phyloP scores from a whole-genome alignment of 495 filamentous ascomycete genomes.

The Filosporella fistucella region DNA sequence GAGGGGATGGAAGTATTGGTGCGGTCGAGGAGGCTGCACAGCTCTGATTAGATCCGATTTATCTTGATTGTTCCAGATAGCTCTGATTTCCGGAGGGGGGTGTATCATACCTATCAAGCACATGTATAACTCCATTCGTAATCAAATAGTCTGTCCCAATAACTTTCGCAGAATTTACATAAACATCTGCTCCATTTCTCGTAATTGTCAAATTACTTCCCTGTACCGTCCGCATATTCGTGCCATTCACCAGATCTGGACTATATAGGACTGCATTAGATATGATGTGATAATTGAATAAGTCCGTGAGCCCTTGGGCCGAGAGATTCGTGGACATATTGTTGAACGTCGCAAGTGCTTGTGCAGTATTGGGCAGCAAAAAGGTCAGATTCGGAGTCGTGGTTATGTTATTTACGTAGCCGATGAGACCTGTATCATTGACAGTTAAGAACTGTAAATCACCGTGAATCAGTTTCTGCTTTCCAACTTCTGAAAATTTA shows the following conservation, averaged over 20 bases:
- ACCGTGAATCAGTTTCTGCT: not conserved
- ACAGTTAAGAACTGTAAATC: not conserved
- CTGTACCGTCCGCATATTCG: not conserved
- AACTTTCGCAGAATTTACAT: conserved; percentile 5
- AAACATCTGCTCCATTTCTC: not conserved
- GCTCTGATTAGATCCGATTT: not conserved
- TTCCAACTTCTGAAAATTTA: not conserved
- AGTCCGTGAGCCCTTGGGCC: not conserved
- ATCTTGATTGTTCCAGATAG: not conserved
- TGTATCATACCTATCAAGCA: conserved; percentile 2
- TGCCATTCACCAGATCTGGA: not conserved
- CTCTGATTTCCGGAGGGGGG: too few relatives aligned
- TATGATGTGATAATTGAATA: conserved; percentile 5
- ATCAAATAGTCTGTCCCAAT: not conserved
- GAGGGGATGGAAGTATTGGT: not conserved
- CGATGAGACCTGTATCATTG: not conserved
- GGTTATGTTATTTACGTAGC: not conserved
- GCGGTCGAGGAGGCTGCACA: conserved; percentile 2
- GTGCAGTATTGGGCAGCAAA: conserved; percentile 2
- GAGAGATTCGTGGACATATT: not conserved
- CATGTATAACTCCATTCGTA: conserved; percentile 4
- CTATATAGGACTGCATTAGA: not conserved
- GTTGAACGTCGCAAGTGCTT: conserved; percentile 1
- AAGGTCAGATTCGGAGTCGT: conserved; percentile 3
- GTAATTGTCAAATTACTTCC: conserved; percentile 2